Percentiles rank a stretch among this genome's conserved stretches.
Evolutionary conservation across 2,329 filamentous ascomycete species (phyloP).

Genomic region (Colletotrichum cordylinicola): DNA sequence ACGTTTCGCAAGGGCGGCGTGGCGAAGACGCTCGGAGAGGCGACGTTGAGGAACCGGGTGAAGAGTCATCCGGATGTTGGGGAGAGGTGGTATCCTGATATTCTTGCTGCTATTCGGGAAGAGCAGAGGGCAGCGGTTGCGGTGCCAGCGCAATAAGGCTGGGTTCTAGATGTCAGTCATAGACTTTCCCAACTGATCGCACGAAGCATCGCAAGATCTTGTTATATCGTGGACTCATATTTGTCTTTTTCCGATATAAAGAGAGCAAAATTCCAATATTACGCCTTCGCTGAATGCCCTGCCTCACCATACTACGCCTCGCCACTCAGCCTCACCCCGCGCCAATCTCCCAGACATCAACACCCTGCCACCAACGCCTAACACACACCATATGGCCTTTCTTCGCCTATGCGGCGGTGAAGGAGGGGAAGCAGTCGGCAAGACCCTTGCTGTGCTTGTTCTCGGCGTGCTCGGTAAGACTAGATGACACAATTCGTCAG

Average conservation of each 20-base stretch:
- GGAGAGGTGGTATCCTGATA: constrained; percentile 78
- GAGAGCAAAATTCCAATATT: constrained; percentile 18
- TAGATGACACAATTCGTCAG: constrained; percentile 30
- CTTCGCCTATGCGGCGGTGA: constrained; percentile 28
- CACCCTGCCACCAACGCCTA: neutral
- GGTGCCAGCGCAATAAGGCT: neutral
- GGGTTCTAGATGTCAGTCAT: neutral
- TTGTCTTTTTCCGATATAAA: constrained; percentile 6
- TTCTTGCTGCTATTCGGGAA: constrained; percentile 61
- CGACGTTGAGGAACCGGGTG: constrained; percentile 81
- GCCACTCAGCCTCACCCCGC: neutral
- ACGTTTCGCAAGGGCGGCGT: constrained; percentile 76
- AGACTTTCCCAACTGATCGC: neutral
- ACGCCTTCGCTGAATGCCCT: constrained; percentile 22
- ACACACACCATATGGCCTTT: neutral
- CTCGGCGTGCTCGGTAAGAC: constrained; percentile 72
- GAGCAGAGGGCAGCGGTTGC: constrained; percentile 50
- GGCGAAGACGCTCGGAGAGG: constrained; percentile 77
- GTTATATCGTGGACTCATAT: constrained; percentile 5
- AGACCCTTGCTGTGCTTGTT: constrained; percentile 81
- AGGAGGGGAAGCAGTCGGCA: constrained; percentile 72
- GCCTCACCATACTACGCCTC: neutral
- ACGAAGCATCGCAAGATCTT: neutral
- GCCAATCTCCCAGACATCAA: neutral
- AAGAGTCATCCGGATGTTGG: constrained; percentile 90